Conservation (phyloP, 257 asterid genomes). For the Nicotiana benthamiana region DNA sequence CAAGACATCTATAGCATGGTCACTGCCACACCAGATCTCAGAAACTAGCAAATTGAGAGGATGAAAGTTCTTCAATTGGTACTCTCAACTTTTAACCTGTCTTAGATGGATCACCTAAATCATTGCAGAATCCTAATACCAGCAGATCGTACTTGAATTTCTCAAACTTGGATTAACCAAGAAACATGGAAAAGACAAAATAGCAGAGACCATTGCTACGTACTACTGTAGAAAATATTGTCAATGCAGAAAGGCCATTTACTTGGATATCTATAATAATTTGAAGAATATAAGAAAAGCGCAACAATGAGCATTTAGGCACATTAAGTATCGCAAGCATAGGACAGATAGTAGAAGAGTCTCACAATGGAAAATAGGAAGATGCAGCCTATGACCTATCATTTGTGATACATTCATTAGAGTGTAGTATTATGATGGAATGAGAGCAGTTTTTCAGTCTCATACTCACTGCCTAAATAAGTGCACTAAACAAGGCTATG, state of each 20-base stretch:
- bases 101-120: too few species aligned
- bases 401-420: not conserved
- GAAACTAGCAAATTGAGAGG: not conserved
- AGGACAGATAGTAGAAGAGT: not conserved
- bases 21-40: not conserved
- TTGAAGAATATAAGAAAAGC: not conserved
- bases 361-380: not conserved
- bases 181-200: too few species aligned
- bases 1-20: not conserved
- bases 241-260: not conserved
- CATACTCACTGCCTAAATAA: not conserved
- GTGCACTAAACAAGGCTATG: not conserved
- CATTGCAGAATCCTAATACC: not conserved
- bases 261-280: not conserved
- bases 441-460: not conserved
- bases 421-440: not conserved
- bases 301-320: not conserved
- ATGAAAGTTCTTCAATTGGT: not conserved
- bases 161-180: not conserved
- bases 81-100: not conserved
- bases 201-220: too few species aligned
- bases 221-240: not conserved
- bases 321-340: not conserved
- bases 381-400: not conserved
- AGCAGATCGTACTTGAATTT: not conserved